Base-by-base conservation (phyloP, 1,284 basidiomycete species). In the Tylopilus orsonianus region DNA sequence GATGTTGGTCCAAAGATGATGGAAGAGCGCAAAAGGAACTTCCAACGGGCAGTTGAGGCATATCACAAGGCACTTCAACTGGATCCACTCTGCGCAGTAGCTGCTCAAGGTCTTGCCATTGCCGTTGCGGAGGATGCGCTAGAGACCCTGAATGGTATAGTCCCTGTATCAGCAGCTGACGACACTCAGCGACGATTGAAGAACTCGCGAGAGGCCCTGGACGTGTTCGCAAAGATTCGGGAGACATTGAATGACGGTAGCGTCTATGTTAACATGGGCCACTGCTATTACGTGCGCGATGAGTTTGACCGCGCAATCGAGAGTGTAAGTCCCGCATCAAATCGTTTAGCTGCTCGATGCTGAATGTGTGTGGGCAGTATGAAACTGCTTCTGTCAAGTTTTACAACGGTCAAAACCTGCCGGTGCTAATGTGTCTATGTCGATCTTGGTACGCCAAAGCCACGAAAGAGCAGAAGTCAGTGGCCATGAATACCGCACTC, bases 251-350 rank as follows among this genome's bases (percentile, higher is more conserved):
- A 83, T 49, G 89, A 93, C 53, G 90, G 90, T 2, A 88, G 88
- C 55, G 93, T 96, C 8, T 93, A 94, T 61, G 76, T 92, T 60
- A 97, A 97, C 64, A 94, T 97, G 75, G 95, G 94, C 0, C 95
- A 97, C 62, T 96, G 93, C 59, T 89, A 94, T 66, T 95, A 91
- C 63, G 78, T 83, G 23, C 78, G 90, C 43, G 94, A 96, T 49
- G 94, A 97, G 65, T 95, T 87, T 65, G 93, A 97, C 57, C 79
- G 90, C 47, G 93, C 95, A 1, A 93, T 97, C 54, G 93, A 97
- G 68, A 89, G 88, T 14, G 93, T 95, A 63, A 73, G 93, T 81
- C 3, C 26, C 13, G 26, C 43, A 36, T 46, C 16, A 8, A 35
- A 32, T 8, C 1, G 5, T 29, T 26, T 19, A 16, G 30, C 8